A percentile compares a stretch with the other conserved stretches of the same genome.
These are phyloP conservation scores for Sicyos edulis DNA, from an alignment of 306 rosid genomes.

Conservation along the genomic window DNA sequence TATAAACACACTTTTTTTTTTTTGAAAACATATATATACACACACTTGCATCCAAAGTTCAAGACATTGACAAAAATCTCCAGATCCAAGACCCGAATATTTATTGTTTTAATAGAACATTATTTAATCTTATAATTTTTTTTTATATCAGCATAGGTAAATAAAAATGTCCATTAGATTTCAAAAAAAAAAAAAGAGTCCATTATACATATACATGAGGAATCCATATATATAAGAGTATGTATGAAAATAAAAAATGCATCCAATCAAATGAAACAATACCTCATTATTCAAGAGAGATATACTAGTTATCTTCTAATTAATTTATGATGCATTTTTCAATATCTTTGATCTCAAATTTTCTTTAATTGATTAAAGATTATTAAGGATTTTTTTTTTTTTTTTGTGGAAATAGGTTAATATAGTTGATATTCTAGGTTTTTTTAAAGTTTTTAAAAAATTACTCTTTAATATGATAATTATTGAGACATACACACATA, in stretches of 20 bases:
- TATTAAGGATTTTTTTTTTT: background rate
- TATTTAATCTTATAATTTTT: background rate
- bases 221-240: background rate
- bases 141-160: background rate
- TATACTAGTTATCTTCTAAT: background rate
- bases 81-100: constrained; percentile 13
- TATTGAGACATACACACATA: too few relatives aligned
- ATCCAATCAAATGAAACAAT: constrained; percentile 2
- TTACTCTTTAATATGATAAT: background rate
- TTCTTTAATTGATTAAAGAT: background rate
- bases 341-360: background rate
- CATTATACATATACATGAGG: background rate
- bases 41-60: constrained; percentile 6
- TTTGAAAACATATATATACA: too few relatives aligned
- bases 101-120: background rate
- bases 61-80: constrained; percentile 21
- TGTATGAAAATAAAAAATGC: constrained; percentile 10
- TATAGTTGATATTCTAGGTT: background rate
- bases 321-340: background rate
- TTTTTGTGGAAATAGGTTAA: background rate
- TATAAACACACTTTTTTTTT: background rate
- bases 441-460: background rate
- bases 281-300: background rate
- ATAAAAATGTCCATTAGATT: background rate
- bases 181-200: too few relatives aligned